These are phyloP conservation scores for Phaeodactylum tricornutum DNA, from an alignment of 108 stramenopile species.

Conservation along the genomic window DNA sequence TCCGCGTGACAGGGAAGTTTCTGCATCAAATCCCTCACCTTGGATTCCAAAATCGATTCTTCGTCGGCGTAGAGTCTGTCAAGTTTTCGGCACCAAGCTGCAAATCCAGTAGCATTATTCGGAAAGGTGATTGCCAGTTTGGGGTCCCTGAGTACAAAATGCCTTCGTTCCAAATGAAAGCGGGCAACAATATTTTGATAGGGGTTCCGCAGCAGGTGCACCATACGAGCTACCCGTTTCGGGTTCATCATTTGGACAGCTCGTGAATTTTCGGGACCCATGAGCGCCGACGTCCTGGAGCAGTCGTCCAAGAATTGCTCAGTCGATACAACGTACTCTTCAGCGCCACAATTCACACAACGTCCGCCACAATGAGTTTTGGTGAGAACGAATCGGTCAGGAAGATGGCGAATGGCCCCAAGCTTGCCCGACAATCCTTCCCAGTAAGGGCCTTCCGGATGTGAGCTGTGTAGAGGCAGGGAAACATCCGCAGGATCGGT, in stretches of 20 bases:
- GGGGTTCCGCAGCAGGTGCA: conserved; percentile 63
- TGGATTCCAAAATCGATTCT: conserved; percentile 5
- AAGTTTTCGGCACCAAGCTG: conserved; percentile 21
- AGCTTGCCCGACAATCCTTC: conserved; percentile 14
- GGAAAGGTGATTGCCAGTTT: conserved; percentile 9
- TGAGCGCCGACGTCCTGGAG: conserved; percentile 4
- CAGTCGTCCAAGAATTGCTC: conserved; percentile 20
- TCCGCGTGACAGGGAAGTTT: conserved; percentile 63
- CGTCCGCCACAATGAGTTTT: conserved; percentile 77
- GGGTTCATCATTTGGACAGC: conserved; percentile 7
- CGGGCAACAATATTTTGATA: conserved; percentile 60
- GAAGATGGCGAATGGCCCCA: conserved; percentile 16
- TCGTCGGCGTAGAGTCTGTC: conserved; percentile 4
- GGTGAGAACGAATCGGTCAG: conserved; percentile 47
- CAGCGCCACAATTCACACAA: conserved; percentile 44
- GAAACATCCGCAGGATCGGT: background rate
- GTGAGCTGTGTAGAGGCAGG: conserved; percentile 1
- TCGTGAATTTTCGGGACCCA: conserved; percentile 6
- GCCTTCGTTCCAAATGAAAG: conserved; percentile 44
- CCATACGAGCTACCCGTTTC: conserved; percentile 43
- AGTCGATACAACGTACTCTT: conserved; percentile 41
- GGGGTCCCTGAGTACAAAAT: conserved; percentile 15
- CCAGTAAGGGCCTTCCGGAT: conserved; percentile 27
- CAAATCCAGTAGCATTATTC: conserved; percentile 26
- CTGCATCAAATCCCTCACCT: conserved; percentile 19